A percentile compares a stretch with the other conserved stretches of the same genome.
Conservation (phyloP, 2,329 filamentous ascomycete species). For the Ustulina deusta region DNA sequence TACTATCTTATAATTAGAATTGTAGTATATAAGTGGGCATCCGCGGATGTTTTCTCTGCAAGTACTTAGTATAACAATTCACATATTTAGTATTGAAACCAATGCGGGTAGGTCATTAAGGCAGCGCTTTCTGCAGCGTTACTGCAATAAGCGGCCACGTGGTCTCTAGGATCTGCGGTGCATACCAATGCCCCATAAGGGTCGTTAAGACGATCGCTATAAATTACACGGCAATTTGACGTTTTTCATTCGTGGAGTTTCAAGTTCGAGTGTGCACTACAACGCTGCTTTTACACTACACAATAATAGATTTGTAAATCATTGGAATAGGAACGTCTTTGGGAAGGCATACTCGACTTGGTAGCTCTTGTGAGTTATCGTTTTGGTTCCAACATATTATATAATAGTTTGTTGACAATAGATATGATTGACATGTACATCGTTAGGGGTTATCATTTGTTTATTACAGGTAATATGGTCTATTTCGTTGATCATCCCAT, state of each 20-base stretch:
- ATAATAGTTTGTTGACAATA: too few species aligned
- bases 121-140: not conserved
- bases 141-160: not conserved
- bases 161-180: slow-evolving; percentile 1
- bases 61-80: not conserved
- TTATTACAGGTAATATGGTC: too few species aligned
- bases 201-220: not conserved
- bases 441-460: not conserved
- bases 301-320: too few species aligned
- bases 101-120: not conserved
- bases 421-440: too few species aligned
- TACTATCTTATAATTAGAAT: not conserved
- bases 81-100: not conserved
- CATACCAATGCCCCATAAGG: not conserved
- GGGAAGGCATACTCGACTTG: too few species aligned
- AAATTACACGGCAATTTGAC: not conserved
- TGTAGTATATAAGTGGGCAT: not conserved
- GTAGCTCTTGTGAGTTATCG: too few species aligned
- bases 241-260: not conserved
- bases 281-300: not conserved
- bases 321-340: too few species aligned
- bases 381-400: too few species aligned
- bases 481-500: not conserved
- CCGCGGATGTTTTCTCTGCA: not conserved
- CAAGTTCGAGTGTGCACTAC: not conserved